These are phyloP conservation scores for Fusarium sp. DNA, from an alignment of 2,329 filamentous ascomycete species.

Conservation along the genomic window DNA sequence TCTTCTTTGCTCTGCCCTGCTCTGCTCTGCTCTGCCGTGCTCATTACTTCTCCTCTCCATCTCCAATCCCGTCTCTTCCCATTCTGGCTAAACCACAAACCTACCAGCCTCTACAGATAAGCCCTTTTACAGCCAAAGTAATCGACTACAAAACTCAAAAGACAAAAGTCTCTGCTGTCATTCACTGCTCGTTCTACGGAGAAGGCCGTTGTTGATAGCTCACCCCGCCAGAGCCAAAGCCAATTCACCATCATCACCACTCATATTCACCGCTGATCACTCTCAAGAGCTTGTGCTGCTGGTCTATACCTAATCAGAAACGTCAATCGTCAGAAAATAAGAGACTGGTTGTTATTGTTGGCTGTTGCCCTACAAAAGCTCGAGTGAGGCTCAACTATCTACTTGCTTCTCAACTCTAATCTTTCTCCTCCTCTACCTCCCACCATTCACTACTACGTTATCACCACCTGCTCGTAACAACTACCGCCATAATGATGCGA, in stretches of 20 bases:
- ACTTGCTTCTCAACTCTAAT: background rate
- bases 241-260: constrained; percentile 26
- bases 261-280: constrained; percentile 21
- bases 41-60: constrained; percentile 2
- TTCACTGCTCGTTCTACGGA: constrained; percentile 25
- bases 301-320: constrained; percentile 23
- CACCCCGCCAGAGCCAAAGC: constrained; percentile 31
- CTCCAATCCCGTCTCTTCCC: background rate
- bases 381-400: background rate
- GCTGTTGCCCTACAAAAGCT: constrained; percentile 17
- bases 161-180: constrained; percentile 19
- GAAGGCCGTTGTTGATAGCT: constrained; percentile 30
- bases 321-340: background rate
- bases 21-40: background rate
- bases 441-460: background rate
- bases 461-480: background rate
- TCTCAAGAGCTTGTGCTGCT: background rate
- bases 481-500: constrained; percentile 51
- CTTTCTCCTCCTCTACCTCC: background rate
- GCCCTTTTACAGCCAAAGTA: constrained; percentile 6
- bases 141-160: constrained; percentile 37
- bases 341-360: constrained; percentile 6
- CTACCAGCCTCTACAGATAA: constrained; percentile 15
- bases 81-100: background rate
- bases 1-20: constrained; percentile 2